These are phyloP conservation scores for Pichia inconspicua DNA, from an alignment of 1,139 yeast genomes.

Conservation along the genomic window DNA sequence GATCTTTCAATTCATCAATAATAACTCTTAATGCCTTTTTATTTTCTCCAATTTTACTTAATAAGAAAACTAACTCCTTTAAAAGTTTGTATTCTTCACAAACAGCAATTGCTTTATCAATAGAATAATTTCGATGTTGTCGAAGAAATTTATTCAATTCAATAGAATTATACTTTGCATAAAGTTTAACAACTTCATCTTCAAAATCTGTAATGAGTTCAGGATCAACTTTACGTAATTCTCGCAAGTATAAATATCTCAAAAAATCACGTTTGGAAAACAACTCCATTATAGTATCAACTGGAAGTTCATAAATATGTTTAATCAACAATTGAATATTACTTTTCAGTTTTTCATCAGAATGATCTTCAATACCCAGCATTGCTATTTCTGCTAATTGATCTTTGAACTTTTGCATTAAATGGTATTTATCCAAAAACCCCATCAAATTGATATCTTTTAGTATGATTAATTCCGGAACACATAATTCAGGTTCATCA, in stretches of 20 bases:
- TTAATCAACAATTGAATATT: constrained; percentile 53
- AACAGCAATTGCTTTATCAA: constrained; percentile 56
- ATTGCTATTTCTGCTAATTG: constrained; percentile 47
- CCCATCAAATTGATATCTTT: constrained; percentile 49
- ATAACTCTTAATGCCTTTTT: constrained; percentile 69
- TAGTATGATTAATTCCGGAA: constrained; percentile 50
- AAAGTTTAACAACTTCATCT: constrained; percentile 56
- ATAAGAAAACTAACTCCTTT: constrained; percentile 71
- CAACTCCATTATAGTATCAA: constrained; percentile 41
- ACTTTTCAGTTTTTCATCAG: constrained; percentile 24
- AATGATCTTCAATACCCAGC: constrained; percentile 31
- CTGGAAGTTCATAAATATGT: constrained; percentile 56
- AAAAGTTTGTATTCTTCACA: constrained; percentile 49
- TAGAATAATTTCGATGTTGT: constrained; percentile 50
- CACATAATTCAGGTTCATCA: constrained; percentile 56
- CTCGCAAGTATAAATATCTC: constrained; percentile 53
- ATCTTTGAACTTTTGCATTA: constrained; percentile 43
- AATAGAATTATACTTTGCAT: constrained; percentile 50
- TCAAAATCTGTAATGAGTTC: constrained; percentile 50
- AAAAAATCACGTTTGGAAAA: constrained; percentile 42
- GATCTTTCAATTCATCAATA: constrained; percentile 69
- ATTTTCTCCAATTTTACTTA: constrained; percentile 80
- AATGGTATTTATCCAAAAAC: constrained; percentile 54
- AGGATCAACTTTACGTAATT: constrained; percentile 47
- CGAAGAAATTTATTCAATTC: constrained; percentile 51